Evolutionary conservation across 2,329 filamentous ascomycete species (phyloP), one percentile per base, ranked within the genome.

Genomic region (Knoxdaviesia capensis): DNA sequence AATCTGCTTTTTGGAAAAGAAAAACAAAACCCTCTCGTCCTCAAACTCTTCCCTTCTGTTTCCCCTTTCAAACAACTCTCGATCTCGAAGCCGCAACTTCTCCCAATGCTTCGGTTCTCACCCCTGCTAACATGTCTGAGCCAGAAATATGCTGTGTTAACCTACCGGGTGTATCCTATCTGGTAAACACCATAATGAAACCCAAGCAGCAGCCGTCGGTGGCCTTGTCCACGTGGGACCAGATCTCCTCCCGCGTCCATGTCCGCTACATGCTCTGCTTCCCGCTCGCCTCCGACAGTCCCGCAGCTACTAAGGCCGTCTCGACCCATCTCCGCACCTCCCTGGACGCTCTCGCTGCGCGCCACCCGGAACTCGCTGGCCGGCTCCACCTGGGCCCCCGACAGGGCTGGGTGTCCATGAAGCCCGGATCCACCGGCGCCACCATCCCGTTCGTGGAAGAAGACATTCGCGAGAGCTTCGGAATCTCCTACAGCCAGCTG

Each of bases 321-420:
- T 20, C 20, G 20, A 20, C 20, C 20, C 20, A 20, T 20, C 20
- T 20, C 20, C 39, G 42, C 8, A 47, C 47, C 7, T 7, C 34
- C 7, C 40, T 47, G 3, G 39, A 29, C 0, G 6, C 34, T 3
- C 44, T 57, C 10, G 44, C 48, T 2, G 11, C n/a, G 1, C 42
- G 47, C 8, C 50, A 51, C 5, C 54, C 54, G 1, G 49, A 53
- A 34, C 54, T 54, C 43, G 51, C 54, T 0, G 55, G 54, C 4
- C 48, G 41, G 11, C 41, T 58, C 6, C 45, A 51, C 37, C 48
- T 53, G 5, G 48, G 45, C 9, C 34, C 43, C 1, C 44, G 43
- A 6, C 46, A 44, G 8, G 49, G 50, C 9, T 45, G 46, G 28
- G 45, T 52, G 2, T 47, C 45, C 6, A 46, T 54, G 9, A 44